Evolutionary conservation across 2,329 filamentous ascomycete genomes (phyloP), one percentile per base, ranked within the genome.

Genomic region (Trichoderma gracile): DNA sequence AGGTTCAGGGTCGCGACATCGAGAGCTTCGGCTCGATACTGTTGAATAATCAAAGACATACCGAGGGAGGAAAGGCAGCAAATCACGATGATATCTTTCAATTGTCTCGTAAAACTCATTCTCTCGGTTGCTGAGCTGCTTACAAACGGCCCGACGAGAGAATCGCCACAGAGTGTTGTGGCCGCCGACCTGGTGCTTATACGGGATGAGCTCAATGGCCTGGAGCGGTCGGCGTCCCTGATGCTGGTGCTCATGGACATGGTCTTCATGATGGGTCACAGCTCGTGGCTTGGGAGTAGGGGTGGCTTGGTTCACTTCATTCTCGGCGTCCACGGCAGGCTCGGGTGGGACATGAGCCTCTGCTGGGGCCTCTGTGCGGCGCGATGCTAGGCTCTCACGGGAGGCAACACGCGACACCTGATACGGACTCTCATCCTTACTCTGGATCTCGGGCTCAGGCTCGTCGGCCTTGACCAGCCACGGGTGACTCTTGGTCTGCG

Each of bases 61-160:
- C 88, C 93, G 92, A 68, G 95, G 95, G 68, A 99, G 82, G 74
- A 98, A 99, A 47, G 90, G 87, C 66, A 99, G 80, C 72, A 99
- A 83, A 73, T 97, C 90, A 68, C 93, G 91, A 77, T 99, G 94
- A 69, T 92, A 87, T 72, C 87, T 88, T 80, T 99, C 95, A 71
- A 98, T 92, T 62, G 89, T 95, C 78, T 99, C 95, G 77, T 99
- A 99, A 75, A 99, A 99, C 78, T 97, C 92, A 77, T 99, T 99
- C 75, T 99, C 95, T 72, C 94, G 86, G 75, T 97, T 99, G 77
- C 97, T 99, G 73, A 99, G 85, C 78, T 97, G 93, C 78, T 99
- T 99, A 82, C 95, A 99, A 12, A 99, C 93, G 63, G 95, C 95
- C 71, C 93, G 87, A 69, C 92, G 89, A 19, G 95, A 98, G 74